A percentile compares a stretch with the other conserved stretches of the same genome.
phyloP scores from a whole-genome alignment of 164 flowering plant genomes.

The Magnolia changhungtana region DNA sequence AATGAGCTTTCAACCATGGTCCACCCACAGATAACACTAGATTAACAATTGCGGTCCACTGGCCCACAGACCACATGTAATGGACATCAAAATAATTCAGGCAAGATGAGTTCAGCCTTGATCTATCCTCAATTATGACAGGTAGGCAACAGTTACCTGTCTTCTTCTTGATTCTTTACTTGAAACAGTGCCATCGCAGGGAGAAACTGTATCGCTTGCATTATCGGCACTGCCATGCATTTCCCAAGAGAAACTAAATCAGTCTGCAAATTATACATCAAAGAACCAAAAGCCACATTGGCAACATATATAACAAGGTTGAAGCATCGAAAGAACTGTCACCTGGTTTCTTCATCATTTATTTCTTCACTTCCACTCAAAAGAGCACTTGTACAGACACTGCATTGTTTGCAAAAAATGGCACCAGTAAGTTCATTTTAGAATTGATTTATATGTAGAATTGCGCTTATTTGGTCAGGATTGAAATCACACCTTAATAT shows the following conservation, averaged over 20 bases:
- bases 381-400: constrained; percentile 85
- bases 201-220: constrained; percentile 41
- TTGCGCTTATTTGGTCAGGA: neutral
- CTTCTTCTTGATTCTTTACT: constrained; percentile 67
- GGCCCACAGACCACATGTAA: too few species aligned
- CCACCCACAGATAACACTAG: too few species aligned
- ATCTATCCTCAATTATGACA: too few species aligned
- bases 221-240: constrained; percentile 46
- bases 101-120: too few species aligned
- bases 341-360: constrained; percentile 84
- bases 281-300: neutral
- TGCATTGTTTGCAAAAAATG: constrained; percentile 20
- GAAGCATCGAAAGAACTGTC: constrained; percentile 4
- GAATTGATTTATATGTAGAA: neutral
- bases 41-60: too few species aligned
- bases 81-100: too few species aligned
- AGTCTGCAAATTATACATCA: neutral
- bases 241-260: neutral
- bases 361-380: constrained; percentile 61
- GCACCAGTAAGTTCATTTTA: constrained; percentile 3
- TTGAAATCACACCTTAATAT: constrained; percentile 59
- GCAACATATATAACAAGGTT: neutral
- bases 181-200: constrained; percentile 38
- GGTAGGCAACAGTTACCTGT: constrained; percentile 46
- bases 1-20: too few species aligned